A percentile compares a stretch with the other conserved stretches of the same genome.
These are phyloP conservation scores for Linum usitatissimum DNA, from an alignment of 345 rosid genomes.

Conservation along the genomic window DNA sequence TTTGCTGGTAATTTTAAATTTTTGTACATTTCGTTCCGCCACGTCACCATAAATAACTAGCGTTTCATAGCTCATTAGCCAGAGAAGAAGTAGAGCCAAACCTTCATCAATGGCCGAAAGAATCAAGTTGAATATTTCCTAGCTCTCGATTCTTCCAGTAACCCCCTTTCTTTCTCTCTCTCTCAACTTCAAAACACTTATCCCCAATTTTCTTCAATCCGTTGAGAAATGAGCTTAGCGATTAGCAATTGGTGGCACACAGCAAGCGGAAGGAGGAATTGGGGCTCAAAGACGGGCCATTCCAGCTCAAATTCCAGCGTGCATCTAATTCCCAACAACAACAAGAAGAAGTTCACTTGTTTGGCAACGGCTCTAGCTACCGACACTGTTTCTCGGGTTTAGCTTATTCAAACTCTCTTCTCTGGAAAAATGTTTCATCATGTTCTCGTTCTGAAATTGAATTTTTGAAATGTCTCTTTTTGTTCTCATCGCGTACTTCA, in stretches of 20 bases:
- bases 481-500: no score
- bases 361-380: constrained; percentile 31
- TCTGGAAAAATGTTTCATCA: not conserved
- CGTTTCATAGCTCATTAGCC: no score
- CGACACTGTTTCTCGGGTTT: constrained; percentile 25
- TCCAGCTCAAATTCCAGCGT: constrained; percentile 16
- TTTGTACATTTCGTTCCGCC: no score
- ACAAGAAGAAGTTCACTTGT: constrained; percentile 24
- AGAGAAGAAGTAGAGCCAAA: no score
- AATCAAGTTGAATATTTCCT: no score
- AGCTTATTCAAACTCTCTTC: constrained; percentile 9
- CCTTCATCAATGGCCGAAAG: no score
- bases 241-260: constrained; percentile 32
- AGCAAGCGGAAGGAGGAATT: constrained; percentile 14
- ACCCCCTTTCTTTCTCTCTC: no score
- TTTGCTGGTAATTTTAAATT: no score
- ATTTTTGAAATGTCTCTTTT: not conserved
- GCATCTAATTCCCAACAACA: not conserved
- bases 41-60: no score
- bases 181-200: no score
- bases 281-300: constrained; percentile 19
- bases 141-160: no score
- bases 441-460: constrained; percentile 1
- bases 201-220: no score
- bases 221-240: constrained; percentile 28